These are phyloP conservation scores for Hibiscus mutabilis DNA, from an alignment of 345 rosid species.

Conservation along the genomic window DNA sequence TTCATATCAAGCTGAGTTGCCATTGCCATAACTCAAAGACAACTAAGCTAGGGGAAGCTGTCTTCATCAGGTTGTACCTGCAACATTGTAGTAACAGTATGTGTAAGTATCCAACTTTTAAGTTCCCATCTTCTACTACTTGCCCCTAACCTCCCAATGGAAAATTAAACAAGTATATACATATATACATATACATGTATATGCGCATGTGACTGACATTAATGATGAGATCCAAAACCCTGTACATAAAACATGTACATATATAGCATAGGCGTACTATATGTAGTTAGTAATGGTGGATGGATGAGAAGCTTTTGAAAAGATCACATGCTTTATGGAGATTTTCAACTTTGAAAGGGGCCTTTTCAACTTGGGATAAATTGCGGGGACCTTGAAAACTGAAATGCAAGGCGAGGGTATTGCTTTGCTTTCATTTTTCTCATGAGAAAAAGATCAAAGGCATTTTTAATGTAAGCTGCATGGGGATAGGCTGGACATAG, in stretches of 20 bases:
- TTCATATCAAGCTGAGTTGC: no score
- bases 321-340: no score
- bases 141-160: background rate
- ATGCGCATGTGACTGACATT: background rate
- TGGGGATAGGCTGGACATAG: conserved; percentile 21
- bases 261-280: background rate
- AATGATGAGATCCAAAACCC: background rate
- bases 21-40: background rate
- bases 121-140: background rate
- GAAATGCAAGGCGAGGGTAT: background rate
- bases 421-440: background rate
- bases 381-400: background rate
- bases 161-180: background rate
- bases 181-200: background rate
- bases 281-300: no score
- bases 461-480: conserved; percentile 5
- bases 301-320: no score
- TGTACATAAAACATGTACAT: no score
- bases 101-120: background rate
- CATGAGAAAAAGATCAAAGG: background rate
- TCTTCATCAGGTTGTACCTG: background rate
- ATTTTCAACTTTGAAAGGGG: no score
- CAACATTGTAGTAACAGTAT: background rate
- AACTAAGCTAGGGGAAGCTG: background rate
- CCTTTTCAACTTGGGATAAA: background rate